Conservation (phyloP, 208 protist species). For the Acanthamoeba healyi region DNA sequence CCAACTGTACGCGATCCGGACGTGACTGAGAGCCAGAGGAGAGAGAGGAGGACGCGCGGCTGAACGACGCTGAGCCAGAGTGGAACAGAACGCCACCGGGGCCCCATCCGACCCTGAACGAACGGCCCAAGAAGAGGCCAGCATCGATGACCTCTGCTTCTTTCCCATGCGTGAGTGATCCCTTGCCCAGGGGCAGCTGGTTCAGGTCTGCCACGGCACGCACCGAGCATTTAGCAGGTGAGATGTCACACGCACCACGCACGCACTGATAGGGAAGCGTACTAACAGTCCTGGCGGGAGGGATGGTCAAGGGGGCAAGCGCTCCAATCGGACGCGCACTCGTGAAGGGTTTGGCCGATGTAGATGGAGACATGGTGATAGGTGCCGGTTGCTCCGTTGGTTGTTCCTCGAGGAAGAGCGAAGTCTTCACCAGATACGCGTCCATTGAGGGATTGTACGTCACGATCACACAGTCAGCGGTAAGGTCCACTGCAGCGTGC, state of each 20-base stretch:
- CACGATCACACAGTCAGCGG: too few species aligned
- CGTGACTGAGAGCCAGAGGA: neutral
- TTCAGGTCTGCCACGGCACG: neutral
- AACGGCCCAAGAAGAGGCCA: constrained; percentile 20
- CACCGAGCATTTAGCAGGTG: neutral
- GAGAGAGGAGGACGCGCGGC: neutral
- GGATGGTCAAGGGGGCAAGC: neutral
- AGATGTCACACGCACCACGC: too few species aligned
- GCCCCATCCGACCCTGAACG: neutral
- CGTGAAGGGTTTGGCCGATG: neutral
- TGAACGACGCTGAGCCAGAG: neutral
- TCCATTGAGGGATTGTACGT: too few species aligned
- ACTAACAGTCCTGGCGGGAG: neutral
- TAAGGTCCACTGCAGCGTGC: neutral
- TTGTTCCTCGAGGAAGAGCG: neutral
- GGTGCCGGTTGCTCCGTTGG: neutral
- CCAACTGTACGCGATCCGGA: neutral
- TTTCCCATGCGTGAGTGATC: neutral
- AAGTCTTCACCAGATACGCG: neutral
- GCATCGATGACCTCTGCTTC: neutral
- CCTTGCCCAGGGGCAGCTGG: neutral
- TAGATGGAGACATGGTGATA: neutral
- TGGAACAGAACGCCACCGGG: neutral
- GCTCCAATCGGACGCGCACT: neutral
- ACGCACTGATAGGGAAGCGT: neutral